Percentiles rank a stretch among this genome's conserved stretches.
Evolutionary conservation across 176 grass and related monocot species (phyloP).

Genomic region (Puccinellia tenuiflora): DNA sequence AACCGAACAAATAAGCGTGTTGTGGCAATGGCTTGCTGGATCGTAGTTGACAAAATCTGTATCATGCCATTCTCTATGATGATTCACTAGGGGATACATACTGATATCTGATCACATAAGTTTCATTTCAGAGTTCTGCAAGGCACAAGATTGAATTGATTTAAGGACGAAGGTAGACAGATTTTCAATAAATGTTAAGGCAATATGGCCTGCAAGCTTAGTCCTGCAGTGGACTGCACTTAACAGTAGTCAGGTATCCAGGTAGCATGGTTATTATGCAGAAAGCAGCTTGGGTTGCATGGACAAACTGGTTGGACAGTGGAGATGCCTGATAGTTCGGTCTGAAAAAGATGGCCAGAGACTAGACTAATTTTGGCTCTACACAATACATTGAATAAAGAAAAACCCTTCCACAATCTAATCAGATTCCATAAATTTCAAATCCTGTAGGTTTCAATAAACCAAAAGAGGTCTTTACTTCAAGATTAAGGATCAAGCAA

Average conservation of each 20-base stretch:
- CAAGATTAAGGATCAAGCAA: neutral
- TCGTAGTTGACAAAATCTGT: too few relatives aligned
- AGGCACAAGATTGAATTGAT: too few relatives aligned
- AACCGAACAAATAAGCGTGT: neutral
- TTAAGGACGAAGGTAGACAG: too few relatives aligned
- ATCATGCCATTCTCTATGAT: too few relatives aligned
- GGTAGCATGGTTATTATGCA: neutral
- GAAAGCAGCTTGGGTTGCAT: neutral
- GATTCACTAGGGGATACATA: too few relatives aligned
- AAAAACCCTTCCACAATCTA: neutral
- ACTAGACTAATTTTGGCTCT: neutral
- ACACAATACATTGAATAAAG: neutral
- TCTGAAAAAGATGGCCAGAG: neutral
- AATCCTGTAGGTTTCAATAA: neutral
- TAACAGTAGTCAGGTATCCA: neutral
- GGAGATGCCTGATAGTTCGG: neutral
- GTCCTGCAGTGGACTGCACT: too few relatives aligned
- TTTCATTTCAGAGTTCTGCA: too few relatives aligned
- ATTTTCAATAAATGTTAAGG: too few relatives aligned
- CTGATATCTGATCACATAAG: too few relatives aligned
- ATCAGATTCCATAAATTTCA: neutral
- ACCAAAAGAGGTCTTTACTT: neutral
- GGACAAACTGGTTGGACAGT: neutral
- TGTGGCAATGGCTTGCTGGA: too few relatives aligned
- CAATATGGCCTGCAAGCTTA: too few relatives aligned